Evolutionary conservation across 1,139 yeast genomes (phyloP).

Genomic region (Kodamaea ohmeri): DNA sequence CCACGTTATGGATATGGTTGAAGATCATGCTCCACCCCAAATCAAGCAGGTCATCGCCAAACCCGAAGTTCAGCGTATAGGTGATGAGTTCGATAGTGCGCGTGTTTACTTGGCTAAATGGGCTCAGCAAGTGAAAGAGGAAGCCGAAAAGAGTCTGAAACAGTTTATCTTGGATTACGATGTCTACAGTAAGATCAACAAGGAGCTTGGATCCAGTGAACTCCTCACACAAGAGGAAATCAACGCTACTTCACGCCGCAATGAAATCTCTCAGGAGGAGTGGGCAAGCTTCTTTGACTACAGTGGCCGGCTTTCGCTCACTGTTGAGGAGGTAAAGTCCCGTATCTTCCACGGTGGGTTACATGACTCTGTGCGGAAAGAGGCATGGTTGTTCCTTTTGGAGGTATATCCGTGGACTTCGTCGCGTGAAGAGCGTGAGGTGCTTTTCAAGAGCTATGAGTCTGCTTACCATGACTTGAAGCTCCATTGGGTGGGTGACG

Average conservation of each 20-base stretch:
- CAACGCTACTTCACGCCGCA: constrained; percentile 57
- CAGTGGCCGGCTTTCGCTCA: constrained; percentile 68
- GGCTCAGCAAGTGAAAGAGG: constrained; percentile 94
- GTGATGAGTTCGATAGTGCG: constrained; percentile 92
- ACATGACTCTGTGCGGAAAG: constrained; percentile 53
- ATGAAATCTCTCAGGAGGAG: constrained; percentile 65
- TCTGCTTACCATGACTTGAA: constrained; percentile 67
- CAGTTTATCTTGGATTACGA: constrained; percentile 58
- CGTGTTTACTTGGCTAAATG: constrained; percentile 90
- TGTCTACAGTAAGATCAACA: constrained; percentile 56
- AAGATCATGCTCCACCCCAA: constrained; percentile 63
- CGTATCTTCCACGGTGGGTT: constrained; percentile 90
- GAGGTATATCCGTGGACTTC: constrained; percentile 91
- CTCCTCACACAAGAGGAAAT: constrained; percentile 61
- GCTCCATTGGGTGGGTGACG: constrained; percentile 63
- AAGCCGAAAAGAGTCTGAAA: constrained; percentile 73
- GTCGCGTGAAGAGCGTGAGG: constrained; percentile 62
- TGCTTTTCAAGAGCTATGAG: constrained; percentile 53
- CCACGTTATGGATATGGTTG: constrained; percentile 57
- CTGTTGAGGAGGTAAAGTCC: constrained; percentile 74
- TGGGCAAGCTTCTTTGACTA: constrained; percentile 85
- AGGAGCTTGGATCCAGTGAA: constrained; percentile 66
- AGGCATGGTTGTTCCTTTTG: constrained; percentile 84
- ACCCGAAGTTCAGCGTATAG: constrained; percentile 77
- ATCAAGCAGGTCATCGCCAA: constrained; percentile 63